Evolutionary conservation across 768 basidiomycete genomes (phyloP).

Genomic region (Chlorophyllum brunneum): DNA sequence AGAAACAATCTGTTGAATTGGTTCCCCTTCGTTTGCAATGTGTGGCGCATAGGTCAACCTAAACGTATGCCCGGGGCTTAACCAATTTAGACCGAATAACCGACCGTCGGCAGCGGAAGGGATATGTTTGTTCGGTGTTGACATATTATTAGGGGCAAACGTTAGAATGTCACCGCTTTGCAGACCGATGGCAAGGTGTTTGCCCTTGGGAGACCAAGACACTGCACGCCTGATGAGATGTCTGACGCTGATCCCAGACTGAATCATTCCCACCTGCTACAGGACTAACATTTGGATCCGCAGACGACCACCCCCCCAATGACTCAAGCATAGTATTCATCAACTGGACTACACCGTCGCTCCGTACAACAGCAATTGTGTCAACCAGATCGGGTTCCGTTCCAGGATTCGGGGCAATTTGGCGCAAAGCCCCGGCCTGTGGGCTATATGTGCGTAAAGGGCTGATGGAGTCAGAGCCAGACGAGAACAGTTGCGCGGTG

Average conservation of each 20-base stretch:
- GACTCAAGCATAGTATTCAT: slow-evolving; percentile 51
- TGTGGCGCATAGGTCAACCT: slow-evolving; percentile 55
- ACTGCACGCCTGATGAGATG: slow-evolving; percentile 44
- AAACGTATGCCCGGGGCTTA: slow-evolving; percentile 65
- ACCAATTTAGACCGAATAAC: slow-evolving; percentile 60
- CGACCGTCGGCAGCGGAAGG: slow-evolving; percentile 49
- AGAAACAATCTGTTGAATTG: slow-evolving; percentile 41
- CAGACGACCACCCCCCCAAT: slow-evolving; percentile 54
- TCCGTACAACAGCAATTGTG: slow-evolving; percentile 51
- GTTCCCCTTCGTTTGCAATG: slow-evolving; percentile 22
- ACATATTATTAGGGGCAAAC: slow-evolving; percentile 53
- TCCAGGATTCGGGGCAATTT: slow-evolving; percentile 65
- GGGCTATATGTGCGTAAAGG: slow-evolving; percentile 49
- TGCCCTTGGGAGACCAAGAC: slow-evolving; percentile 85
- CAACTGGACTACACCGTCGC: slow-evolving; percentile 50
- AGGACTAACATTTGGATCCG: slow-evolving; percentile 45
- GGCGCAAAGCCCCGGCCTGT: slow-evolving; percentile 41
- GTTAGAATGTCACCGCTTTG: slow-evolving; percentile 68
- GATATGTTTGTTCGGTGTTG: slow-evolving; percentile 53
- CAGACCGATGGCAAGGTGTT: slow-evolving; percentile 75
- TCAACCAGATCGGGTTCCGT: slow-evolving; percentile 46
- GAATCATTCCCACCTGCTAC: slow-evolving; percentile 48
- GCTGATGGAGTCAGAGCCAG: slow-evolving; percentile 35
- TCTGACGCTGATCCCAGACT: too few relatives aligned
- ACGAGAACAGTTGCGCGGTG: slow-evolving; percentile 45